These are phyloP conservation scores for Alternaria alternata DNA, from an alignment of 2,329 filamentous ascomycete species.

Conservation along the genomic window DNA sequence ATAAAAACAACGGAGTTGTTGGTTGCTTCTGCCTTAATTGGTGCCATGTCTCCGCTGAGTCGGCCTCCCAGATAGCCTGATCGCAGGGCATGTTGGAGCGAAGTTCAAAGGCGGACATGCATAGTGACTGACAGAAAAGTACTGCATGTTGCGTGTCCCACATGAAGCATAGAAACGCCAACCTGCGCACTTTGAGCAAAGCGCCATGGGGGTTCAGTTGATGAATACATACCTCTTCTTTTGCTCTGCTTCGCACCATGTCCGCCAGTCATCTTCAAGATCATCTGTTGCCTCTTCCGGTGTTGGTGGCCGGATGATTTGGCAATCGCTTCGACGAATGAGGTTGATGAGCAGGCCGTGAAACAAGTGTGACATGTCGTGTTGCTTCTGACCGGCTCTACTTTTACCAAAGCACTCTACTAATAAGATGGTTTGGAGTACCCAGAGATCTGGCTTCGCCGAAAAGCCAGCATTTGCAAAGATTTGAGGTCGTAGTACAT, in stretches of 20 bases:
- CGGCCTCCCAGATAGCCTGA: slow-evolving; percentile 65
- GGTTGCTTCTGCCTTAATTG: slow-evolving; percentile 52
- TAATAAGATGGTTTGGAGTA: slow-evolving; percentile 67
- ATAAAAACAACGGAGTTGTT: slow-evolving; percentile 56
- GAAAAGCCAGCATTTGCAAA: slow-evolving; percentile 66
- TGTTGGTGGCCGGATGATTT: slow-evolving; percentile 53
- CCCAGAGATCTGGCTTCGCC: slow-evolving; percentile 67
- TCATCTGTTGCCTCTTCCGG: slow-evolving; percentile 49
- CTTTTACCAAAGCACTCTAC: slow-evolving; percentile 72
- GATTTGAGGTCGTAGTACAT: slow-evolving; percentile 67
- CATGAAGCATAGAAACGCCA: slow-evolving; percentile 69
- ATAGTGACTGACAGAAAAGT: slow-evolving; percentile 70
- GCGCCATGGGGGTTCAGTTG: not conserved
- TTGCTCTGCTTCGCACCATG: slow-evolving; percentile 65
- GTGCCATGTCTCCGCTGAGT: slow-evolving; percentile 61
- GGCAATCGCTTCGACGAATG: slow-evolving; percentile 62
- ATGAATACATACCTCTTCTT: slow-evolving; percentile 60
- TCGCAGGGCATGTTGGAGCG: slow-evolving; percentile 65
- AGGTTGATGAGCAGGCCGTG: slow-evolving; percentile 64
- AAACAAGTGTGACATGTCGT: slow-evolving; percentile 70
- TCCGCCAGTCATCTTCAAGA: slow-evolving; percentile 59
- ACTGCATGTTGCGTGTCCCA: slow-evolving; percentile 73
- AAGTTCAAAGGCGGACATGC: slow-evolving; percentile 72
- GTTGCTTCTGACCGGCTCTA: slow-evolving; percentile 68
- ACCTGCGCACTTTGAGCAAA: slow-evolving; percentile 33